A percentile compares a stretch with the other conserved stretches of the same genome.
Conservation (phyloP, 2,329 filamentous ascomycete species). For the Akanthomyces dipterigenus region DNA sequence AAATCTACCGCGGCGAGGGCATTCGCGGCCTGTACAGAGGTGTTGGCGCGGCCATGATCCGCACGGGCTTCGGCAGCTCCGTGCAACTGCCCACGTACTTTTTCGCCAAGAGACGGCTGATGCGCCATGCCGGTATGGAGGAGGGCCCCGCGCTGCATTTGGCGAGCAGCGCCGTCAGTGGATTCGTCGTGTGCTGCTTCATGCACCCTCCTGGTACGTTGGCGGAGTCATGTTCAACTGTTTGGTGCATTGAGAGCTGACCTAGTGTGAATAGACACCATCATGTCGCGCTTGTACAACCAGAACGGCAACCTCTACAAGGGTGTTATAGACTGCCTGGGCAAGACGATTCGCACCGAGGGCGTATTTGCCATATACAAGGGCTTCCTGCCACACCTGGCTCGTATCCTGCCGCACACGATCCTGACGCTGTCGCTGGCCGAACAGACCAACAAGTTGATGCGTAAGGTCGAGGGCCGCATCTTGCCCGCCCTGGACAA, state of each 20-base stretch:
- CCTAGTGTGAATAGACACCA: conserved; percentile 55
- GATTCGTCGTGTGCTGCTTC: conserved; percentile 92
- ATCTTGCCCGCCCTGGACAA: conserved; percentile 39
- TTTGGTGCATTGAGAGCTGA: conserved; percentile 10
- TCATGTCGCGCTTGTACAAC: conserved; percentile 99
- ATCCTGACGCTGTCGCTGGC: conserved; percentile 88
- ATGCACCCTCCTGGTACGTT: conserved; percentile 89
- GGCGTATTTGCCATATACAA: conserved; percentile 94
- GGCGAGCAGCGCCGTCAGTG: conserved; percentile 79
- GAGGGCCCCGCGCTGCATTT: conserved; percentile 87
- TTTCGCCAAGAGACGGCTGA: conserved; percentile 83
- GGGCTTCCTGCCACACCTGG: conserved; percentile 90
- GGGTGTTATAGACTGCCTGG: conserved; percentile 85
- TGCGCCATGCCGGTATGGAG: conserved; percentile 77
- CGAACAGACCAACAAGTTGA: conserved; percentile 93
- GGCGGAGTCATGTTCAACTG: not conserved
- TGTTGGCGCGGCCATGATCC: conserved; percentile 87
- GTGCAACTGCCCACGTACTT: conserved; percentile 98
- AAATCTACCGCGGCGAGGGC: conserved; percentile 75
- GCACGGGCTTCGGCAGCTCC: conserved; percentile 90
- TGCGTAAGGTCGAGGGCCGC: conserved; percentile 66
- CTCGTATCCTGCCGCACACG: conserved; percentile 90
- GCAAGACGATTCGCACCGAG: conserved; percentile 86
- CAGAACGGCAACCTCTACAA: conserved; percentile 96
- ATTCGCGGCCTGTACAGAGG: conserved; percentile 79